phyloP scores from a whole-genome alignment of 495 filamentous ascomycete species.

The Tuber magnatum region DNA sequence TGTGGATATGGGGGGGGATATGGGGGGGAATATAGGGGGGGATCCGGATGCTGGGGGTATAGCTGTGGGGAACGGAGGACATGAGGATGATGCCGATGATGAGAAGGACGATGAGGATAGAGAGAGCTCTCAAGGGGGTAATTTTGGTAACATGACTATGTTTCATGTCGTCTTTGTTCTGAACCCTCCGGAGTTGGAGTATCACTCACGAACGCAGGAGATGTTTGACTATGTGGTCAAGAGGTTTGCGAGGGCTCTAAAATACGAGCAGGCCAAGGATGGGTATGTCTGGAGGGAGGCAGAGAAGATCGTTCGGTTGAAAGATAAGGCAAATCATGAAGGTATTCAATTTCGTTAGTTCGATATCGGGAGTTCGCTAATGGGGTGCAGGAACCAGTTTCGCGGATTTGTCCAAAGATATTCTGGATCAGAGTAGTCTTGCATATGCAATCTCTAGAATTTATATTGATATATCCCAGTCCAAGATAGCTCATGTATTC shows the following conservation, averaged over 20 bases:
- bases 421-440: constrained; percentile 68
- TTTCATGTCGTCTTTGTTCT: constrained; percentile 94
- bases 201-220: constrained; percentile 63
- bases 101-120: constrained; percentile 45
- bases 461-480: constrained; percentile 70
- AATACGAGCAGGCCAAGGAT: constrained; percentile 78
- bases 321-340: constrained; percentile 69
- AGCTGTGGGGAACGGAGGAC: constrained; percentile 20
- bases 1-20: constrained; percentile 22
- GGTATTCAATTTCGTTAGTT: constrained; percentile 47
- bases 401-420: constrained; percentile 54
- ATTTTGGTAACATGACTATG: constrained; percentile 67
- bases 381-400: constrained; percentile 20
- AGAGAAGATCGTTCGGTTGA: constrained; percentile 65
- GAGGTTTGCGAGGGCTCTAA: constrained; percentile 80
- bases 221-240: constrained; percentile 83
- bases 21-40: constrained; percentile 4
- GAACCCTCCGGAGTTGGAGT: constrained; percentile 68
- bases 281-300: constrained; percentile 85
- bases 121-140: constrained; percentile 36
- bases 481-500: constrained; percentile 67
- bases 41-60: background rate
- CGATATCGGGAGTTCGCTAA: background rate
- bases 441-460: constrained; percentile 75
- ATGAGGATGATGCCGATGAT: constrained; percentile 19